Conservation (phyloP, 768 basidiomycete species). For the Cystofilobasidium macerans region DNA sequence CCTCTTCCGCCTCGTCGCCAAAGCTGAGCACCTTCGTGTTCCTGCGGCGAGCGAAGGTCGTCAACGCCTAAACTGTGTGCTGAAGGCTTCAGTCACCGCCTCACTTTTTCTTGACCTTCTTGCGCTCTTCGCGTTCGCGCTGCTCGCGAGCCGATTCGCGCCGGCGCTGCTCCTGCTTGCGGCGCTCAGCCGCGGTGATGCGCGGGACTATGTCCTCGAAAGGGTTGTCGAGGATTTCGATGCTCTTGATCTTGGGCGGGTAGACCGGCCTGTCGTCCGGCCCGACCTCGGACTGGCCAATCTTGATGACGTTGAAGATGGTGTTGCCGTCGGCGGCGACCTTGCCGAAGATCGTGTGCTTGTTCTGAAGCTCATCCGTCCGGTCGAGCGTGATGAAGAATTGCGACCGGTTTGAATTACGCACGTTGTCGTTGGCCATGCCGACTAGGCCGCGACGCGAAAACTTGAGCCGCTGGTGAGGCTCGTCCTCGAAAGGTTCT, state of each 20-base stretch:
- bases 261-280: conserved; percentile 67
- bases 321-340: conserved; percentile 57
- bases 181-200: conserved; percentile 86
- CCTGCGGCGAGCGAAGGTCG: conserved; percentile 42
- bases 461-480: conserved; percentile 81
- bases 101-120: conserved; percentile 81
- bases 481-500: conserved; percentile 92
- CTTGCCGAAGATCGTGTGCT: conserved; percentile 63
- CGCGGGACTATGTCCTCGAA: conserved; percentile 91
- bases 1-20: conserved; percentile 54
- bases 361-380: conserved; percentile 84
- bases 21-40: conserved; percentile 86
- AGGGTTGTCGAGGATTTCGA: conserved; percentile 82
- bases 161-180: conserved; percentile 47
- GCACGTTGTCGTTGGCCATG: conserved; percentile 80
- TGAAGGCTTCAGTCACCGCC: conserved; percentile 30
- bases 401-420: conserved; percentile 78
- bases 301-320: conserved; percentile 82
- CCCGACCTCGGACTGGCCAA: conserved; percentile 74
- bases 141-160: conserved; percentile 32
- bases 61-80: no score
- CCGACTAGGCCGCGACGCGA: conserved; percentile 80
- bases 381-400: conserved; percentile 77
- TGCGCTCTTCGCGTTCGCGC: conserved; percentile 48
- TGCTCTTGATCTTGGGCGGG: conserved; percentile 78